Base-by-base conservation (phyloP, 768 basidiomycete genomes). In the Kwoniella europaea region DNA sequence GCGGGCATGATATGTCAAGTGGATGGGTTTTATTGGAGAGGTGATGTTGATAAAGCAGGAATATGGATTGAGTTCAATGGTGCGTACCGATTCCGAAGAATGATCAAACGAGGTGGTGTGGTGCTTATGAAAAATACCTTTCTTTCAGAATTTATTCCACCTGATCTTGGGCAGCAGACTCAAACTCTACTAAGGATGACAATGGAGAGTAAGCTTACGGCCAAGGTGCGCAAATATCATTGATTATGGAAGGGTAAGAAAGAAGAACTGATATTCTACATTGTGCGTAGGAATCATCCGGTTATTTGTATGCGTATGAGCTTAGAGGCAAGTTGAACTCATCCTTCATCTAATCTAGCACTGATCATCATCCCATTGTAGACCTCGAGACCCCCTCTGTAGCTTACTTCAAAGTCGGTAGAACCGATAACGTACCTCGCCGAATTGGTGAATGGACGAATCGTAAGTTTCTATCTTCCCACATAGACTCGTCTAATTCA, bases 251-350 rank as follows among this genome's bases (percentile, higher is more conserved):
- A 2, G 29, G n/a, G 35, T 35, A 20, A n/a, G 29, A 20, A 29
- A 18, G 35, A 12, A 10, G 18, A 44, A 50, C 63, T 71, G 71
- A 73, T 35, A 35, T 22, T 52, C 59, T 46, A 27, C 27, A 43
- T 15, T 42, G 52, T 7, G n/a, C 10, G 7, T 55, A 83, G 82
- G 82, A 83, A 65, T 58, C 72, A 16, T 68, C 78, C 2, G 82
- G 82, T 1, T 83, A 75, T 68, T 70, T 83, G 15, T 83, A 83
- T 60, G 81, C 77, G 1, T 83, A 83, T 55, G 82, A 83, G 65
- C 69, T 83, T 18, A 59, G 79, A 68, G 81, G 80, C 80, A 65
- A 56, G 76, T 67, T 6, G 18, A 44, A 50, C 24, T n/a, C 15
- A 3, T 3, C 3, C 29, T 60, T 27, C 9, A 22, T 24, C 10